These are phyloP conservation scores for Tolypocladium endophyticum DNA, from an alignment of 2,329 filamentous ascomycete species.

Conservation along the genomic window DNA sequence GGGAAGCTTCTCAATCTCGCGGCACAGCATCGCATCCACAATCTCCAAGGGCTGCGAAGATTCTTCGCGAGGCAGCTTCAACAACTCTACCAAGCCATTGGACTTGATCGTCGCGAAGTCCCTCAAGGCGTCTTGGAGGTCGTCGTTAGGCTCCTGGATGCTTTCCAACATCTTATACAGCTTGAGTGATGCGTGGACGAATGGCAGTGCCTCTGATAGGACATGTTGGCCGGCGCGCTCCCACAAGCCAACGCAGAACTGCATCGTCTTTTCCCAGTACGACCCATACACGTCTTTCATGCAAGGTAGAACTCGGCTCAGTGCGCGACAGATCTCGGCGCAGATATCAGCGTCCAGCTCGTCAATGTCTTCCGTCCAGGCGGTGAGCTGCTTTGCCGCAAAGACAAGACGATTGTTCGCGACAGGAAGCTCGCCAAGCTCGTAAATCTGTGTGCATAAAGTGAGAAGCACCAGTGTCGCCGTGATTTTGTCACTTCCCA, in stretches of 20 bases:
- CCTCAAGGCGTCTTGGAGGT: conserved; percentile 65
- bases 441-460: conserved; percentile 40
- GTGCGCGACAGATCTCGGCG: conserved; percentile 42
- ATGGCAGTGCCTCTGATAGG: conserved; percentile 42
- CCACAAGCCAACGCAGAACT: conserved; percentile 50
- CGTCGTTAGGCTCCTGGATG: conserved; percentile 70
- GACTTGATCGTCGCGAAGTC: conserved; percentile 47
- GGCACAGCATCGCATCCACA: conserved; percentile 63
- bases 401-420: conserved; percentile 67
- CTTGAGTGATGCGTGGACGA: conserved; percentile 62
- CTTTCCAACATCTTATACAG: conserved; percentile 54
- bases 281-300: conserved; percentile 78
- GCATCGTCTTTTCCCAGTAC: conserved; percentile 64
- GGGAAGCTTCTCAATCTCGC: conserved; percentile 56
- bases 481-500: conserved; percentile 32
- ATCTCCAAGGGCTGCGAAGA: conserved; percentile 59
- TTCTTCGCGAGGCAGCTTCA: conserved; percentile 39
- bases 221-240: conserved; percentile 29
- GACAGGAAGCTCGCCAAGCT: conserved; percentile 41
- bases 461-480: conserved; percentile 43
- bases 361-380: conserved; percentile 51
- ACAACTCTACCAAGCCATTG: conserved; percentile 48
- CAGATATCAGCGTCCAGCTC: conserved; percentile 32
- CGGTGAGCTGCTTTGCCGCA: conserved; percentile 66
- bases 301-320: conserved; percentile 56